Conservation (phyloP, 345 rosid species). For the Pistacia integerrima region DNA sequence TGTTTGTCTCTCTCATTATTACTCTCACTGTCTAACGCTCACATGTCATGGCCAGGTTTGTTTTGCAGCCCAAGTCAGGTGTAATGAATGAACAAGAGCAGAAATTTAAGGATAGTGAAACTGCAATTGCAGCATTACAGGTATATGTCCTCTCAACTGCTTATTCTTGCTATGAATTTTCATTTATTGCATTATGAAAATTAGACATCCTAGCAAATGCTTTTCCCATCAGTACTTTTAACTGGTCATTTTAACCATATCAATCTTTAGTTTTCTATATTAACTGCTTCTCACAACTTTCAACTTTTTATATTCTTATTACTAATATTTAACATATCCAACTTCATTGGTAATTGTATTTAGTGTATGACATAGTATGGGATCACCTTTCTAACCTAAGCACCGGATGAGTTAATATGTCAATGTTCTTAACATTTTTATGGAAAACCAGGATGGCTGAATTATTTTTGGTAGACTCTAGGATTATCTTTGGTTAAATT, state of each 20-base stretch:
- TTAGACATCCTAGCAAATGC: neutral
- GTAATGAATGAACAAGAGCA: slow-evolving; percentile 78
- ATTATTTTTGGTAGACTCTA: neutral
- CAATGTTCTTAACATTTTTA: neutral
- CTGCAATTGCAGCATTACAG: slow-evolving; percentile 75
- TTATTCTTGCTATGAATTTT: neutral
- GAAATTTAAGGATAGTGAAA: slow-evolving; percentile 82
- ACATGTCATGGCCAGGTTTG: slow-evolving; percentile 62
- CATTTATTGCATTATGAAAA: neutral
- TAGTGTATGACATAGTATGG: neutral
- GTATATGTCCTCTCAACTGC: slow-evolving; percentile 31
- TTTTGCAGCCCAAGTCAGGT: slow-evolving; percentile 71
- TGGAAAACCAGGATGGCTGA: neutral
- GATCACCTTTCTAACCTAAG: neutral
- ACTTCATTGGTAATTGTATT: neutral
- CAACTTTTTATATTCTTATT: neutral
- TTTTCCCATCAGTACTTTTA: neutral
- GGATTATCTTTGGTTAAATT: neutral
- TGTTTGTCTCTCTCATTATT: slow-evolving; percentile 11
- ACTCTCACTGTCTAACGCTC: slow-evolving; percentile 18
- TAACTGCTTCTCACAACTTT: neutral
- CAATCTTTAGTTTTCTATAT: neutral
- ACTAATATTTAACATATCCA: neutral
- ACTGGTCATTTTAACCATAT: neutral
- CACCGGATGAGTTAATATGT: neutral